A percentile compares a stretch with the other conserved stretches of the same genome.
Conservation (phyloP, 106 monocot genomes). For the Hemerocallis citrina region DNA sequence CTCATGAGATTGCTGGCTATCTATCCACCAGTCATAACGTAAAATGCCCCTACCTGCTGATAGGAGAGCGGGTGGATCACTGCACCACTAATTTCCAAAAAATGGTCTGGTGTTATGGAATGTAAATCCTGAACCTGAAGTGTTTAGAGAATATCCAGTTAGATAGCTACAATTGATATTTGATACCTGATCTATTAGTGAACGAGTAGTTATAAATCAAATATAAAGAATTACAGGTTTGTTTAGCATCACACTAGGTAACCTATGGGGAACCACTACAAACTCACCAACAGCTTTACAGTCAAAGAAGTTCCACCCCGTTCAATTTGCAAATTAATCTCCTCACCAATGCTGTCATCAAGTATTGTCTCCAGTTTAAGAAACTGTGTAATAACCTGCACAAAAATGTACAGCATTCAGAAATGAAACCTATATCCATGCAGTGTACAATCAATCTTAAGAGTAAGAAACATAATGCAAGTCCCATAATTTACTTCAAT, state of each 20-base stretch:
- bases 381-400: constrained; percentile 92
- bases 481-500: neutral
- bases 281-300: constrained; percentile 53
- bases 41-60: constrained; percentile 56
- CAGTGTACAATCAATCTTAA: neutral
- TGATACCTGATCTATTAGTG: neutral
- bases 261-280: neutral
- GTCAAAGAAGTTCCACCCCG: constrained; percentile 61
- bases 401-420: neutral
- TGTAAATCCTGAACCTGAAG: constrained; percentile 94
- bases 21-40: neutral
- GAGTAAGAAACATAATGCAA: neutral
- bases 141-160: neutral
- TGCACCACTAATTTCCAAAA: constrained; percentile 92
- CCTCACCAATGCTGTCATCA: constrained; percentile 60
- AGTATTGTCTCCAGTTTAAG: constrained; percentile 76
- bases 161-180: neutral
- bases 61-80: constrained; percentile 90
- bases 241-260: neutral
- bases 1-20: neutral
- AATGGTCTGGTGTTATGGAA: constrained; percentile 83
- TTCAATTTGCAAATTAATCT: constrained; percentile 72
- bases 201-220: neutral
- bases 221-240: neutral
- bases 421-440: neutral